These are phyloP conservation scores for Rauvolfia tetraphylla DNA, from an alignment of 257 asterid genomes.

Conservation along the genomic window DNA sequence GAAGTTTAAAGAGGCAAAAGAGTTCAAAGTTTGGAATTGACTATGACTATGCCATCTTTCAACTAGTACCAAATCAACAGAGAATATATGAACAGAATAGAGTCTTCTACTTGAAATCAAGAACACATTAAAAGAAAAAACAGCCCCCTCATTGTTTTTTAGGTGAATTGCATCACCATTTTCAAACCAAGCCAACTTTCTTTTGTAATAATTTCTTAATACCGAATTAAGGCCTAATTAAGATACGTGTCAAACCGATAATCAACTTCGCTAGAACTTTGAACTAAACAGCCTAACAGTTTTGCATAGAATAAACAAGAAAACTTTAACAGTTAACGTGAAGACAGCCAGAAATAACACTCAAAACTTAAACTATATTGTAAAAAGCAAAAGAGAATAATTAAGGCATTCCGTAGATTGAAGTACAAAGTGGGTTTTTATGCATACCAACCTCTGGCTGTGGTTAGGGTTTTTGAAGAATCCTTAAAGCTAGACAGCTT, in stretches of 20 bases:
- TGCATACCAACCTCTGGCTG: slow-evolving; percentile 15
- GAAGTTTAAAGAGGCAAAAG: too few relatives aligned
- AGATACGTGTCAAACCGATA: slow-evolving; percentile 7
- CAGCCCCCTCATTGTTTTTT: neutral
- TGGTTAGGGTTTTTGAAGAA: slow-evolving; percentile 36
- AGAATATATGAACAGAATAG: slow-evolving; percentile 10
- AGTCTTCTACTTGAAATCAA: neutral
- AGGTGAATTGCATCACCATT: neutral
- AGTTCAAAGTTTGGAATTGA: slow-evolving; percentile 4
- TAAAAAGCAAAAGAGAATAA: slow-evolving; percentile 15
- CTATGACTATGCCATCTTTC: slow-evolving; percentile 2
- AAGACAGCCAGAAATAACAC: slow-evolving; percentile 41
- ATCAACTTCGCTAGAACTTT: slow-evolving; percentile 3
- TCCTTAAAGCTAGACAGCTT: slow-evolving; percentile 75
- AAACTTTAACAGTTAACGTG: slow-evolving; percentile 12
- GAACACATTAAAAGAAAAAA: slow-evolving; percentile 7
- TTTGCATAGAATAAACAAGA: neutral
- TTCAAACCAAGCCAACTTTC: neutral
- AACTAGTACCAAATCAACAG: neutral
- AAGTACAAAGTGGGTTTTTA: slow-evolving; percentile 40
- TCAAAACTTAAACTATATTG: slow-evolving; percentile 15
- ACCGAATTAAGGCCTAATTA: neutral
- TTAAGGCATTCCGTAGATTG: slow-evolving; percentile 40
- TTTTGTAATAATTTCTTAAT: neutral
- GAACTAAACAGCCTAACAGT: slow-evolving; percentile 6